phyloP scores from a whole-genome alignment of 2,329 filamentous ascomycete species.

The Thermothelomyces thermophilus region DNA sequence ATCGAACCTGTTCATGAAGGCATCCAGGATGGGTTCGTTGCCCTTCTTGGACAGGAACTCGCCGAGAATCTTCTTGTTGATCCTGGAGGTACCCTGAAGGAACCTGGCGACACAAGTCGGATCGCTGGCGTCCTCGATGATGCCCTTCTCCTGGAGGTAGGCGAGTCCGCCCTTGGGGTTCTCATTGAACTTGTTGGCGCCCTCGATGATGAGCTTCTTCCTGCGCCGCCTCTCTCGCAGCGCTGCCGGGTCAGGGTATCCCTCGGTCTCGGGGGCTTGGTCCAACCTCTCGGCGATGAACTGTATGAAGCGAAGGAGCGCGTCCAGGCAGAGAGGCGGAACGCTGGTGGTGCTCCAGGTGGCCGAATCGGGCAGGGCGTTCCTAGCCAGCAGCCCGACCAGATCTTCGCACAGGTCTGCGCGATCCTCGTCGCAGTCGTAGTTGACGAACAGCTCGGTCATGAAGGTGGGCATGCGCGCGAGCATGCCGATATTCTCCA shows the following conservation, averaged over 20 bases:
- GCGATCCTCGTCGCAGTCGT: constrained; percentile 90
- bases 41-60: constrained; percentile 89
- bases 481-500: constrained; percentile 88
- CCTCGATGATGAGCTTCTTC: constrained; percentile 85
- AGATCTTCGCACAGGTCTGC: constrained; percentile 93
- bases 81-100: constrained; percentile 74
- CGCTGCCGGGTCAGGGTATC: constrained; percentile 56
- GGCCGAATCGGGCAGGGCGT: constrained; percentile 92
- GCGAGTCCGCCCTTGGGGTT: constrained; percentile 83
- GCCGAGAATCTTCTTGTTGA: constrained; percentile 86
- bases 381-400: constrained; percentile 84
- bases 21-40: constrained; percentile 77
- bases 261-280: constrained; percentile 56
- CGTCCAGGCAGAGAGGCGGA: constrained; percentile 87
- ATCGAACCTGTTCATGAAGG: constrained; percentile 82
- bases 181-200: constrained; percentile 89
- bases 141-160: constrained; percentile 76
- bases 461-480: constrained; percentile 92
- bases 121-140: constrained; percentile 70
- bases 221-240: constrained; percentile 67
- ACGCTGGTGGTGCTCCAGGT: constrained; percentile 99
- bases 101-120: constrained; percentile 78
- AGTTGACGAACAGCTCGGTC: constrained; percentile 94
- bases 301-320: constrained; percentile 82
- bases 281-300: constrained; percentile 84